Evolutionary conservation across 179 eudicot genomes (phyloP).

Genomic region (Spergularia azorica): DNA sequence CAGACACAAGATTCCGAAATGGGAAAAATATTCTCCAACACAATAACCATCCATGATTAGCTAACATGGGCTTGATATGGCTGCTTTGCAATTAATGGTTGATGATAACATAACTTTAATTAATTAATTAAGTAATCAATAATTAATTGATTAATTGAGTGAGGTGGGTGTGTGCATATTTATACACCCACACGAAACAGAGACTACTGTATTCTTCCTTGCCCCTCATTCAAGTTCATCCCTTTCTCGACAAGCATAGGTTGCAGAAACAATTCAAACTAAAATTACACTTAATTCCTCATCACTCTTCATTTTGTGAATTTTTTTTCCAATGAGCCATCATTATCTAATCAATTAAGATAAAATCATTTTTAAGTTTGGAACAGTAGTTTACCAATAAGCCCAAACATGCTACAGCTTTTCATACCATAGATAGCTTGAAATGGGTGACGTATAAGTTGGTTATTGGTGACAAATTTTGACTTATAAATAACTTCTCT

Average conservation of each 20-base stretch:
- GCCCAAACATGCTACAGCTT: too few species aligned
- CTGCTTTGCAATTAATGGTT: constrained; percentile 29
- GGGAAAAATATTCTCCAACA: constrained; percentile 36
- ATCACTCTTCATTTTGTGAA: constrained; percentile 20
- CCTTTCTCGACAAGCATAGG: constrained; percentile 32
- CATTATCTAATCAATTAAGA: not conserved
- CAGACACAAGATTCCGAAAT: constrained; percentile 33
- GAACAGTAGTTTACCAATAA: too few species aligned
- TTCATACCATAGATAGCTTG: too few species aligned
- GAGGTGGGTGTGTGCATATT: constrained; percentile 15
- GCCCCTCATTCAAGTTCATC: constrained; percentile 25
- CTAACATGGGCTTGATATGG: constrained; percentile 43
- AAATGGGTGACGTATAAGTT: too few species aligned
- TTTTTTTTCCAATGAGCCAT: constrained; percentile 21
- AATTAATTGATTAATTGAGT: not conserved
- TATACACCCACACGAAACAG: constrained; percentile 42
- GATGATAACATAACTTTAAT: constrained; percentile 22
- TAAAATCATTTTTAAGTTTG: too few species aligned
- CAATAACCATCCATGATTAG: constrained; percentile 45
- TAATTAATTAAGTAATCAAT: constrained; percentile 12
- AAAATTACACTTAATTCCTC: constrained; percentile 13
- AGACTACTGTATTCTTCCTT: constrained; percentile 20
- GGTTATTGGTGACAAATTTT: too few species aligned
- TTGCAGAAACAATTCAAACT: constrained; percentile 23
- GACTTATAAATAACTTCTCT: too few species aligned